Percentiles rank a stretch among this genome's conserved stretches.
These are phyloP conservation scores for Anisodus tanguticus DNA, from an alignment of 257 asterid genomes.

Conservation along the genomic window DNA sequence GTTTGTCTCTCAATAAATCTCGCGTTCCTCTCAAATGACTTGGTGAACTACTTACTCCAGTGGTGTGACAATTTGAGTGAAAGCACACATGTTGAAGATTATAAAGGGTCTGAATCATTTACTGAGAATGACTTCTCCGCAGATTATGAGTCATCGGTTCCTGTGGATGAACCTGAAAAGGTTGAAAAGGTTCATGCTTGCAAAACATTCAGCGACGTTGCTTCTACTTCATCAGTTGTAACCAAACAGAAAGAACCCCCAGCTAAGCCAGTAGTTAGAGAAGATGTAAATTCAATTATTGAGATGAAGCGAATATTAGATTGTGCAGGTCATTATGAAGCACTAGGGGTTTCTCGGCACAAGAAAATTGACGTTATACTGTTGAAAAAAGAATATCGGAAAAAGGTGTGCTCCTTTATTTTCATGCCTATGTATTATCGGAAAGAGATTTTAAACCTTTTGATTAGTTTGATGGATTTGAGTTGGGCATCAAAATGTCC, in stretches of 20 bases:
- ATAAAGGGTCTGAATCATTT: slow-evolving; percentile 60
- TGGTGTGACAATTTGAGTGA: slow-evolving; percentile 90
- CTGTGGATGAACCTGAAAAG: slow-evolving; percentile 65
- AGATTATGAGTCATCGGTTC: slow-evolving; percentile 62
- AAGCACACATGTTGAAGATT: slow-evolving; percentile 69
- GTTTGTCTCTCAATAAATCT: slow-evolving; percentile 82
- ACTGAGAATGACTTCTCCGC: slow-evolving; percentile 69
- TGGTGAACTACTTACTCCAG: slow-evolving; percentile 75
- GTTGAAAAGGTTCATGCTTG: slow-evolving; percentile 65
- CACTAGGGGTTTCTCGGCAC: slow-evolving; percentile 74
- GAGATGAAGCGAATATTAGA: slow-evolving; percentile 90
- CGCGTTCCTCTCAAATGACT: slow-evolving; percentile 82
- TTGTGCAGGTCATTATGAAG: slow-evolving; percentile 86
- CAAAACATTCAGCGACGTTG: slow-evolving; percentile 65
- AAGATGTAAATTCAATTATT: slow-evolving; percentile 61
- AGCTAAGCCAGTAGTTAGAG: slow-evolving; percentile 63
- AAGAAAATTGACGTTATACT: slow-evolving; percentile 69
- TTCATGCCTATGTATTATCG: background rate
- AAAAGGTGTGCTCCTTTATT: slow-evolving; percentile 61
- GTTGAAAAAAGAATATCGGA: slow-evolving; percentile 89
- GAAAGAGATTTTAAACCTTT: background rate
- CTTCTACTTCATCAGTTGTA: slow-evolving; percentile 54
- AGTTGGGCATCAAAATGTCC: background rate
- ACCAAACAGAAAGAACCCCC: slow-evolving; percentile 62
- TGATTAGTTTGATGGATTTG: slow-evolving; percentile 19